Percentiles rank a stretch among this genome's conserved stretches.
Evolutionary conservation across 495 filamentous ascomycete species (phyloP).

Genomic region (Penicillium egyptiacum): DNA sequence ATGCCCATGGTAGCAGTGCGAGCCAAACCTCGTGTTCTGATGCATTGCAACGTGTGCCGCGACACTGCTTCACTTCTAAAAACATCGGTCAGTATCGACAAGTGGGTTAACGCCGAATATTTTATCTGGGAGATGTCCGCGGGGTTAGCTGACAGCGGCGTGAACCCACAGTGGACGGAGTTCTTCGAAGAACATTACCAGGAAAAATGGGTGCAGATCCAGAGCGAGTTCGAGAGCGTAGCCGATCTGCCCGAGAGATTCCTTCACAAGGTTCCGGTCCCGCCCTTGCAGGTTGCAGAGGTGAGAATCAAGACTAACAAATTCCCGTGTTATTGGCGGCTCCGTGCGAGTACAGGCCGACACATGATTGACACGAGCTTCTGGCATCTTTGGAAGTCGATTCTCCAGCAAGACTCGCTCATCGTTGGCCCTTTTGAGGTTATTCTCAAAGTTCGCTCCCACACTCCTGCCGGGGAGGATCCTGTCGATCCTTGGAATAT

Average conservation of each 20-base stretch:
- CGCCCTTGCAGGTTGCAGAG: constrained; percentile 4
- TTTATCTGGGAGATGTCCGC: constrained; percentile 13
- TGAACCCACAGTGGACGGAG: neutral
- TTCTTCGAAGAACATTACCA: neutral
- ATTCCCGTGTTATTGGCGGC: neutral
- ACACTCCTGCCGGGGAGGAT: neutral
- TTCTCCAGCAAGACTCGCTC: neutral
- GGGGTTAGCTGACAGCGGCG: constrained; percentile 3
- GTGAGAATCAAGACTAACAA: neutral
- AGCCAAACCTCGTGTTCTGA: neutral
- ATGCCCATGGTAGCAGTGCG: neutral
- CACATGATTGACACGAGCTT: neutral
- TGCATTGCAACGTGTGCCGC: constrained; percentile 1
- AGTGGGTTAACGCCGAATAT: constrained; percentile 5
- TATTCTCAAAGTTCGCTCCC: neutral
- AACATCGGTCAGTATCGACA: neutral
- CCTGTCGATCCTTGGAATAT: constrained; percentile 1
- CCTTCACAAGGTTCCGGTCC: neutral
- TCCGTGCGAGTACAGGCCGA: neutral
- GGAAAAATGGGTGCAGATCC: neutral
- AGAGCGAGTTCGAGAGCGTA: neutral
- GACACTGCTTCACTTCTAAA: neutral
- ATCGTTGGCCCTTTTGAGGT: neutral
- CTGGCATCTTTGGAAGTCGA: constrained; percentile 4
- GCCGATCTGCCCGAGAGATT: constrained; percentile 4